These are phyloP conservation scores for Papiliotrema nemorosa DNA, from an alignment of 1,284 basidiomycete species.

Conservation along the genomic window DNA sequence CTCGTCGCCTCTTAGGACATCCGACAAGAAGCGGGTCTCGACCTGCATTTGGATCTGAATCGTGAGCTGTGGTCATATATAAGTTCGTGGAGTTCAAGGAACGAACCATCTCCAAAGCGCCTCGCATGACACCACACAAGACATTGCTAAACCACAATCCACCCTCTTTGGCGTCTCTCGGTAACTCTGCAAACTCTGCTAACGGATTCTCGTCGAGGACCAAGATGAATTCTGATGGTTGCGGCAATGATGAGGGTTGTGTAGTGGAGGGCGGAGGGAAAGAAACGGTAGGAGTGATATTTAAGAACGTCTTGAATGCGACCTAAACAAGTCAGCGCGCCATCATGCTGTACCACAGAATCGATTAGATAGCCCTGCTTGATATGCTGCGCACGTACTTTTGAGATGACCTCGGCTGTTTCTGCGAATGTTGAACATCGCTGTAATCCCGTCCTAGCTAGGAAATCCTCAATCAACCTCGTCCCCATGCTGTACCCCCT, in stretches of 20 bases:
- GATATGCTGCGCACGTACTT: conserved; percentile 52
- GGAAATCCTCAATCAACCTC: conserved; percentile 93
- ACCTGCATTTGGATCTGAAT: conserved; percentile 93
- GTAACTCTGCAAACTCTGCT: conserved; percentile 95
- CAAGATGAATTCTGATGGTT: conserved; percentile 65
- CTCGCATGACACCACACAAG: conserved; percentile 86
- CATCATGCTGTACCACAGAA: not conserved
- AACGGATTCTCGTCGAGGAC: conserved; percentile 94
- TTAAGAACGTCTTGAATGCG: conserved; percentile 98
- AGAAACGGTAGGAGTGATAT: conserved; percentile 79
- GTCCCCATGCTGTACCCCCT: conserved; percentile 99
- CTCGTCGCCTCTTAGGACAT: conserved; percentile 88
- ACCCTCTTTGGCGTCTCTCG: conserved; percentile 80
- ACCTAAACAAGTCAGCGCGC: conserved; percentile 59
- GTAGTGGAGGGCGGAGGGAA: conserved; percentile 58
- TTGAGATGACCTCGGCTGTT: conserved; percentile 87
- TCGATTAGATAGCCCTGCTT: not conserved
- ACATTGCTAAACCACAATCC: conserved; percentile 97
- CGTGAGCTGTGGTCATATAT: not conserved
- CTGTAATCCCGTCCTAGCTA: conserved; percentile 81
- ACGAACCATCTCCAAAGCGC: conserved; percentile 92
- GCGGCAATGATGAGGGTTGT: conserved; percentile 41
- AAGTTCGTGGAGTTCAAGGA: not conserved
- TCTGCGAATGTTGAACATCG: conserved; percentile 88
- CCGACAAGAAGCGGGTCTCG: conserved; percentile 82